Evolutionary conservation across 139 green algal genomes (phyloP).

Genomic region (Deuterostichococcus epilithicus): DNA sequence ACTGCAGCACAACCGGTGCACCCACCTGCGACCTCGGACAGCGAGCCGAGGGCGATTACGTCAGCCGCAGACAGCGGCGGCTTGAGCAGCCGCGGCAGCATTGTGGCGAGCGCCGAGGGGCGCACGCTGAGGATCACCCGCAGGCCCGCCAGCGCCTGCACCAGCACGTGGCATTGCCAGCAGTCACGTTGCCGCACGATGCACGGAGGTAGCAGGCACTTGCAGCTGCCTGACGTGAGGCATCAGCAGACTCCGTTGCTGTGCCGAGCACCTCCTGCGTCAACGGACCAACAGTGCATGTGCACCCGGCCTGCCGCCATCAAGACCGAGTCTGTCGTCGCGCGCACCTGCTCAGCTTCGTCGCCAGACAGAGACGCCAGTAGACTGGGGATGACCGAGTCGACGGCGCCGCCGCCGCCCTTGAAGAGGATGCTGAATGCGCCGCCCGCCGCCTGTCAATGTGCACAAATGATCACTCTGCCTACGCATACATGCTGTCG

Average conservation of each 20-base stretch:
- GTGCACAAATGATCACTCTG: no score
- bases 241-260: no score
- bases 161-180: no score
- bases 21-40: constrained; percentile 67
- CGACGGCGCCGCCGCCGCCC: constrained; percentile 62
- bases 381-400: constrained; percentile 78
- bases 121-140: constrained; percentile 77
- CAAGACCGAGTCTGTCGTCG: not conserved
- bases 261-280: no score
- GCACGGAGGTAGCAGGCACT: no score
- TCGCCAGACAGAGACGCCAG: constrained; percentile 57
- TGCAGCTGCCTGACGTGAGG: no score
- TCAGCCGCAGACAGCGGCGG: constrained; percentile 43
- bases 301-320: no score
- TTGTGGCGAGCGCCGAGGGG: constrained; percentile 67
- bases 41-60: constrained; percentile 59
- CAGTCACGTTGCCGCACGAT: no score
- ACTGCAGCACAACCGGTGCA: not conserved
- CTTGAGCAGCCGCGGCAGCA: constrained; percentile 75
- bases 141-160: constrained; percentile 77
- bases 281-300: no score
- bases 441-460: constrained; percentile 76
- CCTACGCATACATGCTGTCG: no score
- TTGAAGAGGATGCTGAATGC: constrained; percentile 90
- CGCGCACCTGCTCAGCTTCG: not conserved